A percentile compares a stretch with the other conserved stretches of the same genome.
phyloP scores from a whole-genome alignment of 495 filamentous ascomycete genomes.

The Patellaria atrata region DNA sequence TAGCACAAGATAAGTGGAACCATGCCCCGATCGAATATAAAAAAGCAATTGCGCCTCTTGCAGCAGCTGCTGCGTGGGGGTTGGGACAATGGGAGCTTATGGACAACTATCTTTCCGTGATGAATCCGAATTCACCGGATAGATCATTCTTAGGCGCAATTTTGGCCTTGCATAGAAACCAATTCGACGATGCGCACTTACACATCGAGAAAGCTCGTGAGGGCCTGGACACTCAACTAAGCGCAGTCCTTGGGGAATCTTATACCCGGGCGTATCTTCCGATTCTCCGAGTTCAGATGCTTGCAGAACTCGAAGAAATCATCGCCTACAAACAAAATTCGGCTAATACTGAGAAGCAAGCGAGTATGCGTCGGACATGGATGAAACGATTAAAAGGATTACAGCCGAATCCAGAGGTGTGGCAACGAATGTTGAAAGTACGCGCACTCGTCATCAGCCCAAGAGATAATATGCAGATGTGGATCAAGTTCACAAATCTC shows the following conservation, averaged over 20 bases:
- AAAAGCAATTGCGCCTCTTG: slow-evolving; percentile 76
- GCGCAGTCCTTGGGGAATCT: slow-evolving; percentile 84
- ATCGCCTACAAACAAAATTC: slow-evolving; percentile 88
- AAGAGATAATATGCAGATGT: slow-evolving; percentile 92
- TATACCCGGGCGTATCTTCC: slow-evolving; percentile 94
- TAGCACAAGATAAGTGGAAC: slow-evolving; percentile 87
- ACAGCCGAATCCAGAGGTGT: slow-evolving; percentile 93
- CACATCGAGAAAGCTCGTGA: slow-evolving; percentile 88
- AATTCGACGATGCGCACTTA: slow-evolving; percentile 70
- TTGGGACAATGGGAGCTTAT: slow-evolving; percentile 92
- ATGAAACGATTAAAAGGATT: slow-evolving; percentile 87
- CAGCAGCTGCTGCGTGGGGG: slow-evolving; percentile 95
- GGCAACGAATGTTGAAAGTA: slow-evolving; percentile 95
- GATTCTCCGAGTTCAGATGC: slow-evolving; percentile 94
- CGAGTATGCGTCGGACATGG: slow-evolving; percentile 85
- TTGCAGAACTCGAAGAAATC: slow-evolving; percentile 95
- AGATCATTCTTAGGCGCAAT: slow-evolving; percentile 96
- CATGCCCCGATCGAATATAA: slow-evolving; percentile 73
- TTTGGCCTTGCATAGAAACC: slow-evolving; percentile 81
- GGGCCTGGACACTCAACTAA: slow-evolving; percentile 86
- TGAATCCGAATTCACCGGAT: slow-evolving; percentile 86
- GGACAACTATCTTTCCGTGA: slow-evolving; percentile 87
- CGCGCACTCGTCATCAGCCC: slow-evolving; percentile 81
- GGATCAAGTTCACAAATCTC: slow-evolving; percentile 96
- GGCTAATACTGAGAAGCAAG: slow-evolving; percentile 66